Evolutionary conservation across 2,329 filamentous ascomycete genomes (phyloP).

Genomic region (Orbilia brochopaga): DNA sequence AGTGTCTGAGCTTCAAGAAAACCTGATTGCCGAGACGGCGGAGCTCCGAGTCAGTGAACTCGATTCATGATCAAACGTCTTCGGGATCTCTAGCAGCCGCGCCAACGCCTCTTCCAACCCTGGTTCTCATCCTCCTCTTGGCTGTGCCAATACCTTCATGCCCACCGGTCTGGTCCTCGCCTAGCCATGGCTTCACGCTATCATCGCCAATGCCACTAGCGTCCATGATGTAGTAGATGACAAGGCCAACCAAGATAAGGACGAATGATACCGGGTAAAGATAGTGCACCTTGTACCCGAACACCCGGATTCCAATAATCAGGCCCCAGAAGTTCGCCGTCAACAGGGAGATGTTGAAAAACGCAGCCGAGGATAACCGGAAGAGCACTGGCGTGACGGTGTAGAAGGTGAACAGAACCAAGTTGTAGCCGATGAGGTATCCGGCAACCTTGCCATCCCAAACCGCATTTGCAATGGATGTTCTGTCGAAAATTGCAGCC

Average conservation of each 20-base stretch:
- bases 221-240: constrained; percentile 76
- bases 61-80: neutral
- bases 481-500: constrained; percentile 87
- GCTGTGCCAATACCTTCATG: constrained; percentile 83
- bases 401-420: constrained; percentile 85
- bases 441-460: constrained; percentile 74
- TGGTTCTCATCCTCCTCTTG: constrained; percentile 66
- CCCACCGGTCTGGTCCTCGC: constrained; percentile 80
- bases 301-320: constrained; percentile 86
- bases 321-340: constrained; percentile 98
- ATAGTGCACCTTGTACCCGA: constrained; percentile 79
- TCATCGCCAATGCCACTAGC: constrained; percentile 62
- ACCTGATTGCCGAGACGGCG: too few species aligned
- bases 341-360: constrained; percentile 93
- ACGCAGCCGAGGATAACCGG: constrained; percentile 86
- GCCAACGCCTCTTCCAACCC: constrained; percentile 43
- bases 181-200: constrained; percentile 91
- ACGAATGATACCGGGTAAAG: constrained; percentile 97
- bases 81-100: neutral
- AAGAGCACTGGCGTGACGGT: constrained; percentile 83
- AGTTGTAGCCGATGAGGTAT: constrained; percentile 87
- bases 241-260: constrained; percentile 74
- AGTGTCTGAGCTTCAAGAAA: too few species aligned
- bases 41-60: too few species aligned
- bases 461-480: constrained; percentile 69